Evolutionary conservation across 139 green algal genomes (phyloP), one percentile per base, ranked within the genome.

Genomic region (Micromonas commoda): DNA sequence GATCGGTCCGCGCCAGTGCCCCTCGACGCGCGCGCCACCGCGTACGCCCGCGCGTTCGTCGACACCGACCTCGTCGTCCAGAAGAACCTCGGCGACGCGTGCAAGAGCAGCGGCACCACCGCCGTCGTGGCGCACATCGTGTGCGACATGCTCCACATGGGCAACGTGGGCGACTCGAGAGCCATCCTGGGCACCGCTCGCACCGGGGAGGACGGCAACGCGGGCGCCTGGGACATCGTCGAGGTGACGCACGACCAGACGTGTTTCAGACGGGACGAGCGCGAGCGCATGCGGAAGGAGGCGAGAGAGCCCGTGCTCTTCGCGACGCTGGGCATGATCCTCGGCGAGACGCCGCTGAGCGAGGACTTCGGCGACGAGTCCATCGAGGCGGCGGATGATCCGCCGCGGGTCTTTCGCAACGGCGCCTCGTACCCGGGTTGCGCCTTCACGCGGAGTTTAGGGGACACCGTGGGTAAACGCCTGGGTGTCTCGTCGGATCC

Each of bases 361-460:
- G 72, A 78, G 53, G 72, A 78, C 4, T 78, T 78, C 53, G 68
- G 35, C 2, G 37, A 75, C 29, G 5, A 52, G 68, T 28, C 26
- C 3, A 34, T 31, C 51, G 92, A 96, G 73, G 87, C 92, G 57
- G 79, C 84, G 45, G 82, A 64, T 28, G 94, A 98, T 82, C 94
- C 94, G 0, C 94, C 94, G 0, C 84, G 94, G 9, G 81, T 98
- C 37, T 98, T 94, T 92, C 83, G 89, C 0, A 86, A 86, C 0
- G 87, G 90, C 78, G 90, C 88, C 28, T 90, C 90, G 38, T 97
- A 91, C 77, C 94, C 94, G 3, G 94, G 94, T 32, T 97, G 93
- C 0, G 94, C 94, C 13, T 98, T 98, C 88, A 98, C 94, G 0
- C 86, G 94, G 35, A 92, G 83, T 85, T 91, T 98, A 57, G 94